Conservation (phyloP, 306 rosid genomes). For the Notholithocarpus densiflorus region DNA sequence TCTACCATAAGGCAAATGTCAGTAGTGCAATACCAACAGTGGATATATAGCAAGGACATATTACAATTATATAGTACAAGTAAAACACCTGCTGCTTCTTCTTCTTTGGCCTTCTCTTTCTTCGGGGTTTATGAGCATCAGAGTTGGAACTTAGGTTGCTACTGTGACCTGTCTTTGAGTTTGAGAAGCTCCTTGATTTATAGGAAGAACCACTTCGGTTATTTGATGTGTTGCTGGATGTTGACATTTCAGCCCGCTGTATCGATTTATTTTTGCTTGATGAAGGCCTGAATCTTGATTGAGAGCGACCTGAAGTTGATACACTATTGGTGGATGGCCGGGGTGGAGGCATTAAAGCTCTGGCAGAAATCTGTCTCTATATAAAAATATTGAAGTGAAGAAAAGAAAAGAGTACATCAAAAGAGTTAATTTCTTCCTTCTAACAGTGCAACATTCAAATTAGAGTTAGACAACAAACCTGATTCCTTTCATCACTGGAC, state of each 20-base stretch:
- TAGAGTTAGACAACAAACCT: constrained; percentile 43
- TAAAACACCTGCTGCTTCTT: constrained; percentile 74
- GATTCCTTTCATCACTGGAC: constrained; percentile 97
- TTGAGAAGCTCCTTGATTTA: constrained; percentile 61
- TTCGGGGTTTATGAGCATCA: constrained; percentile 91
- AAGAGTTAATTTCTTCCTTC: background rate
- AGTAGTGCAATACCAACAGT: background rate
- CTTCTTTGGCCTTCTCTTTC: constrained; percentile 96
- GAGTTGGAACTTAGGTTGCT: constrained; percentile 96
- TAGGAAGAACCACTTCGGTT: constrained; percentile 63
- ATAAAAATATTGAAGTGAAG: constrained; percentile 20
- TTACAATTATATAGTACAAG: background rate
- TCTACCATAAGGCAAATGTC: background rate
- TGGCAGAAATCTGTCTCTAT: constrained; percentile 87
- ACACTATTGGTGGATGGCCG: constrained; percentile 54
- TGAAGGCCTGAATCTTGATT: constrained; percentile 65
- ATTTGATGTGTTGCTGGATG: constrained; percentile 69
- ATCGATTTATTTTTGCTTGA: constrained; percentile 62
- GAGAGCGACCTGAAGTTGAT: constrained; percentile 35
- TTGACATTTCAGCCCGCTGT: constrained; percentile 47
- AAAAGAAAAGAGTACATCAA: background rate
- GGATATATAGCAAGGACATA: background rate
- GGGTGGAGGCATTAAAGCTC: constrained; percentile 98
- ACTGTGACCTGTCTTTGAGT: constrained; percentile 69
- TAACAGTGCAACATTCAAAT: constrained; percentile 12